Percentiles rank a stretch among this genome's conserved stretches.
These are phyloP conservation scores for Panicum hallii DNA, from an alignment of 202 grass and related monocot species.

Conservation along the genomic window DNA sequence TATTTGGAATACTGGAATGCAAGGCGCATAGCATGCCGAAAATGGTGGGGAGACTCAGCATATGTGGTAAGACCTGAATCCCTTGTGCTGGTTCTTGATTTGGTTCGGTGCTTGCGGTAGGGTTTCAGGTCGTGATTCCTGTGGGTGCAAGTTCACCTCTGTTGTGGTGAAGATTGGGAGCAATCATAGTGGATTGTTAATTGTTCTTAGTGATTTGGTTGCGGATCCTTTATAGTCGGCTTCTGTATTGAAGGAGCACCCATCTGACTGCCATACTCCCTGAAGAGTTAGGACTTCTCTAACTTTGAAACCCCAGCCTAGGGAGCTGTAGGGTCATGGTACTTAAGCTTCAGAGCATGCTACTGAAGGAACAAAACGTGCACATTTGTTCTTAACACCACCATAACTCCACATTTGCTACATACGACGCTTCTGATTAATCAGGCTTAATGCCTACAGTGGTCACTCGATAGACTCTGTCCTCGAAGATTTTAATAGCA, in stretches of 20 bases:
- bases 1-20: not conserved
- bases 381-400: slow-evolving; percentile 29
- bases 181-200: too few species aligned
- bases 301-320: slow-evolving; percentile 74
- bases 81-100: not conserved
- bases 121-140: too few species aligned
- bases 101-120: too few species aligned
- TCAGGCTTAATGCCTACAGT: too few species aligned
- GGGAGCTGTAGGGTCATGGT: slow-evolving; percentile 78
- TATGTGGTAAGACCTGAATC: not conserved
- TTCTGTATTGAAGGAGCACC: slow-evolving; percentile 56
- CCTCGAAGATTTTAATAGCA: not conserved
- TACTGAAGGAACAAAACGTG: too few species aligned
- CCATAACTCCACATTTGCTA: not conserved
- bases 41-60: too few species aligned
- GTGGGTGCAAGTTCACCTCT: too few species aligned
- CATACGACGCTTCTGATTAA: too few species aligned
- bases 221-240: too few species aligned
- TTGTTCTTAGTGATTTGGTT: too few species aligned
- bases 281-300: not conserved
- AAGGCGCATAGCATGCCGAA: too few species aligned
- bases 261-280: slow-evolving; percentile 23
- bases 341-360: not conserved
- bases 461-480: not conserved
- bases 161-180: too few species aligned